phyloP scores from a whole-genome alignment of 345 rosid genomes.

The Citrus medica region DNA sequence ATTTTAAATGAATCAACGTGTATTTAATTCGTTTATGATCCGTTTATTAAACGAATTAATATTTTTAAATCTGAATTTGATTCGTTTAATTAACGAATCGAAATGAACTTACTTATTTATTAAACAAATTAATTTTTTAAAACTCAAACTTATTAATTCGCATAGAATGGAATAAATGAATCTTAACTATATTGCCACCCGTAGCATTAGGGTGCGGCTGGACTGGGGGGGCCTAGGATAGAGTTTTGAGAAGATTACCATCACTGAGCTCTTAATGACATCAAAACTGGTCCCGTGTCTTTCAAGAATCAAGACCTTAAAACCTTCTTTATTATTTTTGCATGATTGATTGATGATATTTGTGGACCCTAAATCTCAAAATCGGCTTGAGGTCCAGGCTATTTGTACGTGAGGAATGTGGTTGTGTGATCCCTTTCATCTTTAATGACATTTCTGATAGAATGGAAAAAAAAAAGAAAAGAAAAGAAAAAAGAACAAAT shows the following conservation, averaged over 20 bases:
- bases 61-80: accelerated
- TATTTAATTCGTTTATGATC: accelerated
- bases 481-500: background rate
- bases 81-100: accelerated
- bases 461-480: background rate
- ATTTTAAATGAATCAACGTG: accelerated
- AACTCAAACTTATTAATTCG: too few relatives aligned
- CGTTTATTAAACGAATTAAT: too few relatives aligned
- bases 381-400: slow-evolving; percentile 16
- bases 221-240: too few relatives aligned
- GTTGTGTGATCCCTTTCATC: slow-evolving; percentile 31
- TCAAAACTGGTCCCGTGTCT: slow-evolving; percentile 7
- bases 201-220: too few relatives aligned
- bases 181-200: accelerated
- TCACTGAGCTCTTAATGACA: slow-evolving; percentile 17
- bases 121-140: too few relatives aligned
- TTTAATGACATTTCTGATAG: slow-evolving; percentile 17
- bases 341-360: slow-evolving; percentile 9
- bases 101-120: accelerated
- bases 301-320: background rate
- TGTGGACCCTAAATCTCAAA: slow-evolving; percentile 22
- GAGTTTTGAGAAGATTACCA: slow-evolving; percentile 8
- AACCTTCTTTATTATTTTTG: background rate
- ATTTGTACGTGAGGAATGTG: slow-evolving; percentile 14
- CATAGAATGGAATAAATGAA: accelerated